Conservation (phyloP, 169 alveolate species). For the Fabrea salina region DNA sequence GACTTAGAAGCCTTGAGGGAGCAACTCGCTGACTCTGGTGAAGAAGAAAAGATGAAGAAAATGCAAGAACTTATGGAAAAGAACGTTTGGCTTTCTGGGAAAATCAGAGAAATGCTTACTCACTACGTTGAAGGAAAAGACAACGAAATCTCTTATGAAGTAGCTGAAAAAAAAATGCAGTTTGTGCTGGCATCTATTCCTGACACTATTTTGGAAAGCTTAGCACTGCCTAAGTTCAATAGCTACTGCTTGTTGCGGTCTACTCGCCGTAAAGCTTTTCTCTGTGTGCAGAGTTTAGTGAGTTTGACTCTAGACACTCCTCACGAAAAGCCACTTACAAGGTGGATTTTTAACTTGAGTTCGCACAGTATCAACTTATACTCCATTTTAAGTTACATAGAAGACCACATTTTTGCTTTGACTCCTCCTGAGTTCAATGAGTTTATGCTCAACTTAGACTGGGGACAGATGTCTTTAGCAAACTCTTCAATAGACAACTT, state of each 20-base stretch:
- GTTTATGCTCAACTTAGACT: conserved; percentile 9
- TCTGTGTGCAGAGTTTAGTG: background rate
- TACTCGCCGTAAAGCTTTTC: background rate
- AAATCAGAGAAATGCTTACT: conserved; percentile 21
- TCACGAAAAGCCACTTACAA: background rate
- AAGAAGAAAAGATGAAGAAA: conserved; percentile 25
- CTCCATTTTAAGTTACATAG: background rate
- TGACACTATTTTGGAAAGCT: background rate
- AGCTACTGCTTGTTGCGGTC: background rate
- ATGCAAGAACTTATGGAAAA: conserved; percentile 24
- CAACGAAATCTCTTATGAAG: background rate
- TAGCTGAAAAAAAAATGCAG: background rate
- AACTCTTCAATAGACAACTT: background rate
- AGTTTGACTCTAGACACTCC: background rate
- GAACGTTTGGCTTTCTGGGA: background rate
- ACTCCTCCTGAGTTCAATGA: background rate
- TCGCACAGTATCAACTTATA: background rate
- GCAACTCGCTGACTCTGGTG: conserved; percentile 10
- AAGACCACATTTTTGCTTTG: background rate
- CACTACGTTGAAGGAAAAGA: background rate
- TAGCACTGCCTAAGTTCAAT: background rate
- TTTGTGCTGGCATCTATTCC: conserved; percentile 13
- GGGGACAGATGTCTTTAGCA: conserved; percentile 20
- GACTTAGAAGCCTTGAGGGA: conserved; percentile 15
- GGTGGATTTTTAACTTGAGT: background rate